phyloP scores from a whole-genome alignment of 371 early-diverging fungal genomes.

The Mucor velutinosus region DNA sequence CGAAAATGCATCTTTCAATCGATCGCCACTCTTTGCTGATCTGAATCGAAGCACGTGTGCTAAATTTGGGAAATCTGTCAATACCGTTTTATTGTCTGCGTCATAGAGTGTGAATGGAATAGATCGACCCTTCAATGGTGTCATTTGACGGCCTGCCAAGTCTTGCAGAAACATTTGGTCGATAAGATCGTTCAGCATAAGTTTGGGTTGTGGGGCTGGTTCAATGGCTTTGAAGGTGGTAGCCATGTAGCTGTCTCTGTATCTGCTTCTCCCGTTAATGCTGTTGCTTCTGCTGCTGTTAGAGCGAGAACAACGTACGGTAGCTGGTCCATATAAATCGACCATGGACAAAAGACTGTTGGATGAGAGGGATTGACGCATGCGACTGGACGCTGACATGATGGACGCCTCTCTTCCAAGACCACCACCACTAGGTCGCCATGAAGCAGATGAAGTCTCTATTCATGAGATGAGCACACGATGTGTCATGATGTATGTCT shows the following conservation, averaged over 20 bases:
- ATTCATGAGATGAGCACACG: not conserved
- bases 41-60: constrained; percentile 63
- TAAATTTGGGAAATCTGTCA: constrained; percentile 55
- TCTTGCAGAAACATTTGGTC: constrained; percentile 37
- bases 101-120: constrained; percentile 22
- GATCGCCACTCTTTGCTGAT: constrained; percentile 44
- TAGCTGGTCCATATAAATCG: not conserved
- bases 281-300: constrained; percentile 35
- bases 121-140: constrained; percentile 20
- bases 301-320: constrained; percentile 4
- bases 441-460: constrained; percentile 1
- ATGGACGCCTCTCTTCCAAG: constrained; percentile 14
- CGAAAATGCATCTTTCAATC: constrained; percentile 60
- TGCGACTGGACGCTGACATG: constrained; percentile 10
- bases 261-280: constrained; percentile 33
- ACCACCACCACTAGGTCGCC: not conserved
- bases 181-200: constrained; percentile 28
- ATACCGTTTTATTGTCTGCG: constrained; percentile 25
- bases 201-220: constrained; percentile 38
- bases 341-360: not conserved
- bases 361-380: constrained; percentile 2
- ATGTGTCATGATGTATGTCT: no score
- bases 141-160: constrained; percentile 47
- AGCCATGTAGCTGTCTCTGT: constrained; percentile 47
- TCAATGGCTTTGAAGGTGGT: constrained; percentile 49